phyloP scores from a whole-genome alignment of 129 eudicot genomes.

The Lonicera japonica region DNA sequence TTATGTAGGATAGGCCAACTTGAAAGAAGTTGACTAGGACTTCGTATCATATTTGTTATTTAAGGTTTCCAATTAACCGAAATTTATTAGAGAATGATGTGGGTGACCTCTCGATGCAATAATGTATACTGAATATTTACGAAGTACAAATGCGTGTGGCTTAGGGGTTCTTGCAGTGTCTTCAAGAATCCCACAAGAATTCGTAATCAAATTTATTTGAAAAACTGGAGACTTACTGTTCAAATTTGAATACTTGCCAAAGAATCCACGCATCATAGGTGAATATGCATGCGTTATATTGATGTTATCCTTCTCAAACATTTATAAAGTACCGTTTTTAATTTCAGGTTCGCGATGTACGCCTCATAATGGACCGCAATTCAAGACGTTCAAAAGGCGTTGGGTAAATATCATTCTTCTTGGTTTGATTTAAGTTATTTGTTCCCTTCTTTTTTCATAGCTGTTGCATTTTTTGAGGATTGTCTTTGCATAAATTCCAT shows the following conservation, averaged over 20 bases:
- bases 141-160: too few species aligned
- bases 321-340: neutral
- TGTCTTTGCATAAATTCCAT: neutral
- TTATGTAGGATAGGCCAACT: neutral
- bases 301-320: neutral
- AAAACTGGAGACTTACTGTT: too few species aligned
- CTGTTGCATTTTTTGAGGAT: constrained; percentile 1
- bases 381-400: constrained; percentile 90
- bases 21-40: neutral
- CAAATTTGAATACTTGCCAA: too few species aligned
- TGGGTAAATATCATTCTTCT: constrained; percentile 48
- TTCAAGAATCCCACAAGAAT: too few species aligned
- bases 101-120: too few species aligned
- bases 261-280: too few species aligned
- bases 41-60: neutral
- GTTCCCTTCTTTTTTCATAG: neutral
- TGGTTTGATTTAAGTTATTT: constrained; percentile 1
- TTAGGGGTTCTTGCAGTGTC: too few species aligned
- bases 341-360: constrained; percentile 79
- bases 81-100: too few species aligned
- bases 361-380: constrained; percentile 82
- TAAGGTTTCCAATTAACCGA: too few species aligned
- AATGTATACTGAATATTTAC: too few species aligned
- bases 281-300: too few species aligned
- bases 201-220: too few species aligned